Percentiles rank a stretch among this genome's conserved stretches.
phyloP scores from a whole-genome alignment of 2,329 filamentous ascomycete species.

The Ambrosiella beaveri region DNA sequence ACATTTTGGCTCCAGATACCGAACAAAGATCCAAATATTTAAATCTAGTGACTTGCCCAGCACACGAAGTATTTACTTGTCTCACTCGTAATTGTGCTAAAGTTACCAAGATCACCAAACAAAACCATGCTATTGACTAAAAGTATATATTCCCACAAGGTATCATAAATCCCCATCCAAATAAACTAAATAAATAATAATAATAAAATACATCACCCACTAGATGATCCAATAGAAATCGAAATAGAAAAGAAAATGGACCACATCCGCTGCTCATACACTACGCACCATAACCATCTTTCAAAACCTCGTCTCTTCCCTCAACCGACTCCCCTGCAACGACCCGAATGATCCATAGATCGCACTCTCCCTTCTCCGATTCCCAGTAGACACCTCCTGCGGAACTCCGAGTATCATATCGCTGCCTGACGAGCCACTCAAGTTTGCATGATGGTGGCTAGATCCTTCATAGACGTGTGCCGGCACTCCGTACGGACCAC shows the following conservation, averaged over 20 bases:
- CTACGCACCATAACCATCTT: not conserved
- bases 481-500: not conserved
- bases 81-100: not conserved
- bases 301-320: constrained; percentile 35
- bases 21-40: too few relatives aligned
- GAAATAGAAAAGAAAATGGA: not conserved
- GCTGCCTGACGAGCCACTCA: not conserved
- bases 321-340: constrained; percentile 29
- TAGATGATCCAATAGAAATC: not conserved
- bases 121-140: not conserved
- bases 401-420: constrained; percentile 12
- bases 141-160: not conserved
- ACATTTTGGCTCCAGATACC: too few relatives aligned
- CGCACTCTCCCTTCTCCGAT: constrained; percentile 40
- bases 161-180: not conserved
- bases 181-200: not conserved
- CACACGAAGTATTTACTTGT: too few relatives aligned
- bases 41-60: too few relatives aligned
- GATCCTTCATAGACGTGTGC: constrained; percentile 25
- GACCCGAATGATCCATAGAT: constrained; percentile 39
- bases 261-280: not conserved
- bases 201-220: not conserved
- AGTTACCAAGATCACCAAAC: not conserved
- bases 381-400: constrained; percentile 10
- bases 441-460: constrained; percentile 1